Evolutionary conservation across 345 rosid genomes (phyloP).

Genomic region (Eucalyptus cloeziana): DNA sequence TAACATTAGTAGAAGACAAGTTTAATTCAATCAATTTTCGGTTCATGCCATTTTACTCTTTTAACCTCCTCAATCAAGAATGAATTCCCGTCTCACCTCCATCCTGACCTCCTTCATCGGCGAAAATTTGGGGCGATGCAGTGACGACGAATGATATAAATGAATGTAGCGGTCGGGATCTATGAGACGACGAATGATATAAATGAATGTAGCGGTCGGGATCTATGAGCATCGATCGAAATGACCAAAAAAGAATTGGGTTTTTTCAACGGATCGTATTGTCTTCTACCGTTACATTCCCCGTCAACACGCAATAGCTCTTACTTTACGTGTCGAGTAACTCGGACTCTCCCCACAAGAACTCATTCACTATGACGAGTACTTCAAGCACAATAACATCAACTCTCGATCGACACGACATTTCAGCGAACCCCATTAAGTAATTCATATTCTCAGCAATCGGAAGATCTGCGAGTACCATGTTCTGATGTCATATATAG

Average conservation of each 20-base stretch:
- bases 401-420: not conserved
- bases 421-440: accelerated
- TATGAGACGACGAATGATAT: accelerated
- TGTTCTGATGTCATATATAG: accelerated
- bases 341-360: accelerated
- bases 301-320: not conserved
- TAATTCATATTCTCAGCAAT: not conserved
- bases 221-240: not conserved
- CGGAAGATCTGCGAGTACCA: accelerated
- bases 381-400: not conserved
- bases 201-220: not conserved
- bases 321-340: accelerated
- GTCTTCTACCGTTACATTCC: accelerated
- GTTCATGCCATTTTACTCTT: not conserved
- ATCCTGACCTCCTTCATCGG: not conserved
- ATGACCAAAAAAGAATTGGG: accelerated
- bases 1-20: not conserved
- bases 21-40: not conserved
- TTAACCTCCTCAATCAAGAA: not conserved
- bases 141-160: accelerated
- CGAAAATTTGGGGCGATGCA: not conserved
- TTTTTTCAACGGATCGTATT: not conserved
- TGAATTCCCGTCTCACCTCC: not conserved
- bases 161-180: not conserved
- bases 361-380: accelerated